These are phyloP conservation scores for Middelhovenomyces tepae DNA, from an alignment of 805 yeast genomes.

Conservation along the genomic window DNA sequence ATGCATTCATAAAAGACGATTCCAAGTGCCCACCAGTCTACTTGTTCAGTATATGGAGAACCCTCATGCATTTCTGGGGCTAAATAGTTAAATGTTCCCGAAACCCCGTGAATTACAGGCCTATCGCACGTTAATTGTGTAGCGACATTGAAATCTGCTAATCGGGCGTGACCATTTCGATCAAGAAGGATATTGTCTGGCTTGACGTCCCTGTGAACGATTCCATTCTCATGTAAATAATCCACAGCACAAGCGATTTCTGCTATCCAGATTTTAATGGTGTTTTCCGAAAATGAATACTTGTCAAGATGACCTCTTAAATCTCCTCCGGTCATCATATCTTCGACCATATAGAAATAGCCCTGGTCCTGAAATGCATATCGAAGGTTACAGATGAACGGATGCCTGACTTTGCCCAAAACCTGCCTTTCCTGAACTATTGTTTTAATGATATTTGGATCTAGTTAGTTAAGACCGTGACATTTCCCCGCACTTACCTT, in stretches of 20 bases:
- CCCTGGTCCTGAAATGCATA: conserved; percentile 22
- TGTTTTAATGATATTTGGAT: conserved; percentile 11
- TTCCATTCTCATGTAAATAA: conserved; percentile 49
- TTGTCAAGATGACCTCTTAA: conserved; percentile 20
- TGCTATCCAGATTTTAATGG: conserved; percentile 20
- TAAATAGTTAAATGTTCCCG: conserved; percentile 22
- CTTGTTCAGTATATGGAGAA: conserved; percentile 17
- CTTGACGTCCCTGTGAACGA: conserved; percentile 83
- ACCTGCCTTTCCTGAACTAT: conserved; percentile 21
- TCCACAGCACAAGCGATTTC: conserved; percentile 24
- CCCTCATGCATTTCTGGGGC: conserved; percentile 24
- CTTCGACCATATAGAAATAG: conserved; percentile 20
- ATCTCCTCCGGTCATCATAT: conserved; percentile 25
- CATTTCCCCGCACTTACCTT: conserved; percentile 12
- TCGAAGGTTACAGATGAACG: conserved; percentile 21
- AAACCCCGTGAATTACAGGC: conserved; percentile 14
- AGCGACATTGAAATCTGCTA: conserved; percentile 44
- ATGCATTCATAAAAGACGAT: conserved; percentile 25
- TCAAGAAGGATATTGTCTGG: conserved; percentile 84
- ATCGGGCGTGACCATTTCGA: conserved; percentile 54
- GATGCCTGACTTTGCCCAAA: conserved; percentile 19
- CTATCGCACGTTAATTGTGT: conserved; percentile 13
- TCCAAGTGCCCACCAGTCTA: conserved; percentile 30
- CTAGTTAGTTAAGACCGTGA: too few relatives aligned
- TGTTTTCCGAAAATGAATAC: conserved; percentile 19